Evolutionary conservation across 495 filamentous ascomycete species (phyloP), one percentile per base, ranked within the genome.

Genomic region (Gamarada debralockiae): DNA sequence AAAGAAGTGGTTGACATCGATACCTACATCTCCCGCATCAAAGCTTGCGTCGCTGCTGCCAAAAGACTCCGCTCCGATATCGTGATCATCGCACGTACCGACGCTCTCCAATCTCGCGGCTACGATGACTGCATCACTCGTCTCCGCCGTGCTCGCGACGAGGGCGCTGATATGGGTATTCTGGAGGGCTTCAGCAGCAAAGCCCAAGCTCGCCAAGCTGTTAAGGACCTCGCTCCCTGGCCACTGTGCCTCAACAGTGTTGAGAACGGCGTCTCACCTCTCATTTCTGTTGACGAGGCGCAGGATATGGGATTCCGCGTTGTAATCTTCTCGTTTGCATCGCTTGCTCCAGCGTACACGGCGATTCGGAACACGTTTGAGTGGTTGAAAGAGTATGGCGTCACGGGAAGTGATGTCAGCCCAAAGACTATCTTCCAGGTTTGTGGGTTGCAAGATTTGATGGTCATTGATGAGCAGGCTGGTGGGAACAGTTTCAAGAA

Each of bases 191-290:
- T 85, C 48, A 77, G 75, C 14, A 74, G 64, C 2, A 74, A 75
- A 48, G 79, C 82, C 21, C 67, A 83, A 60, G 74, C 74, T 2
- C 63, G 65, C 4, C 67, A 75, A 46, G 77, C 74, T 0, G 72
- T 80, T 3, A 65, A 76, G 47, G 79, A 79, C 31, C 63, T 86
- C 3, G 74, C 72, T 2, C 76, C 75, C 0, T 79, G 73, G 70
- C 83, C 83, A 2, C 65, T 85, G 23, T 62, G 84, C 6, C 68
- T 86, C 17, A 87, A 87, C 55, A 81, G 78, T 58, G 83, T 87
- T 3, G 77, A 79, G 53, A 76, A 80, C 44, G 83, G 84, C 13
- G 76, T 75, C 13, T 77, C 69, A 0, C 83, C 84, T 0, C 57
- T 77, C 6, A 78, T 84, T 17, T 78, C 73, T 7, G 74, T 73